Base-by-base conservation (phyloP, 768 basidiomycete species). In the Boletus huronensis region DNA sequence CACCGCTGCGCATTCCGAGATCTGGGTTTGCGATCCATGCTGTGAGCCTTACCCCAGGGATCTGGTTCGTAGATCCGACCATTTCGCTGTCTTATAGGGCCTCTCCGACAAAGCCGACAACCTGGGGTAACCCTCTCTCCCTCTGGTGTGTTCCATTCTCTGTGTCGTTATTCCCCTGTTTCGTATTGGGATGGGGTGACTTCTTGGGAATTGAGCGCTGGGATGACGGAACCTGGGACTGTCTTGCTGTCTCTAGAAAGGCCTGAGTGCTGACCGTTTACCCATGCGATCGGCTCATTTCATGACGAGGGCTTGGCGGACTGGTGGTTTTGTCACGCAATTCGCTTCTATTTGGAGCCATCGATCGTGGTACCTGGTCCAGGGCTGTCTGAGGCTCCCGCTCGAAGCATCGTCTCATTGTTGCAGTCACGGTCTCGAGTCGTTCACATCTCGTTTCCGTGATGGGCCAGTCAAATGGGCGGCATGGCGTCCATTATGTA, bases 241-340 rank as follows among this genome's bases (percentile, higher is more conserved):
- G 19, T 46, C 40, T 54, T 41, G 56, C 45, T 7, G 40, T 53
- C 40, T 53, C 46, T 19, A n/a, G n/a, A n/a, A 35, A 46, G 50
- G 29, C 41, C 34, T 8, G 41, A 25, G 29, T 41, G 34, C 40
- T 34, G 16, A 32, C 28, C 6, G 40, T 62, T 55, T 55, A 60
- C 47, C 58, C 64, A 34, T 55, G 56, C 54, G 56, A 50, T 61
- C 45, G 48, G 28, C 49, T 58, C 55, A 55, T 60, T 50, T 55
- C 60, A 61, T 64, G 61, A 64, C 61, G 64, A 55, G 55, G 54
- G 40, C 50, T 52, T 58, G 47, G 64, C 58, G 62, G 53, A n/a
- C 58, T 55, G 61, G 52, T 7, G 29, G 54, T 57, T 50, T 64
- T 48, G 65, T 55, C 56, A 48, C 40, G 31, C 35, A 50, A n/a